Percentiles rank a stretch among this genome's conserved stretches.
Conservation (phyloP, 345 rosid species). For the Euphorbia peplus region DNA sequence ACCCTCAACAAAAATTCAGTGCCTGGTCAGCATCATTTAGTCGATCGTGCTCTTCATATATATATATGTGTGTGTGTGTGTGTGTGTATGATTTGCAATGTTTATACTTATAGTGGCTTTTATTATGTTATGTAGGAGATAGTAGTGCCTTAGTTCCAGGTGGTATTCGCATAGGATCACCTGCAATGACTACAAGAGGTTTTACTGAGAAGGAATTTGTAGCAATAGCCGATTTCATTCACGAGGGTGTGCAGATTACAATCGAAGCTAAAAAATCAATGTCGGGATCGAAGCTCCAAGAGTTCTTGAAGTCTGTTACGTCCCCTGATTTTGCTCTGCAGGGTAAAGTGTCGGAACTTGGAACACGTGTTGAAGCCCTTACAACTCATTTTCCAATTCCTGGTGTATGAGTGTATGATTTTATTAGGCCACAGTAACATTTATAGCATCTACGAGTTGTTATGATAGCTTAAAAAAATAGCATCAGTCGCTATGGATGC, state of each 20-base stretch:
- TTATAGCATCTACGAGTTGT: not conserved
- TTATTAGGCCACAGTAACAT: not conserved
- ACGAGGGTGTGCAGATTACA: constrained; percentile 76
- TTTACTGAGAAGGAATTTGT: constrained; percentile 67
- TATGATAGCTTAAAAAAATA: too few species aligned
- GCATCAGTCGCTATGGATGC: too few species aligned
- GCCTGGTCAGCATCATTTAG: constrained; percentile 49
- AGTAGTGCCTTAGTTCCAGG: constrained; percentile 90
- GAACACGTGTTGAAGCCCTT: constrained; percentile 59
- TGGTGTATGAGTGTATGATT: constrained; percentile 52
- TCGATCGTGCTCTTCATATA: not conserved
- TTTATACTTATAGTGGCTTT: not conserved
- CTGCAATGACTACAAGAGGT: constrained; percentile 95
- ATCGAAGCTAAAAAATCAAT: constrained; percentile 54
- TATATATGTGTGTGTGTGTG: too few species aligned
- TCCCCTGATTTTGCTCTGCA: constrained; percentile 56
- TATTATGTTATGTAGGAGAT: constrained; percentile 48
- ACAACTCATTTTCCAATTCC: constrained; percentile 76
- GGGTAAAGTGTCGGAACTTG: constrained; percentile 52
- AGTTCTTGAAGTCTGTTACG: constrained; percentile 60
- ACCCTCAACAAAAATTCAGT: constrained; percentile 94
- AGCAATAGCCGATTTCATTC: constrained; percentile 66
- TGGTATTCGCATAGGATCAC: constrained; percentile 88
- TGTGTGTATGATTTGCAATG: not conserved
- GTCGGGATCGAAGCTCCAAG: constrained; percentile 72